Evolutionary conservation across 2,329 filamentous ascomycete genomes (phyloP), one percentile per base, ranked within the genome.

Genomic region (Colletotrichum gigasporum): DNA sequence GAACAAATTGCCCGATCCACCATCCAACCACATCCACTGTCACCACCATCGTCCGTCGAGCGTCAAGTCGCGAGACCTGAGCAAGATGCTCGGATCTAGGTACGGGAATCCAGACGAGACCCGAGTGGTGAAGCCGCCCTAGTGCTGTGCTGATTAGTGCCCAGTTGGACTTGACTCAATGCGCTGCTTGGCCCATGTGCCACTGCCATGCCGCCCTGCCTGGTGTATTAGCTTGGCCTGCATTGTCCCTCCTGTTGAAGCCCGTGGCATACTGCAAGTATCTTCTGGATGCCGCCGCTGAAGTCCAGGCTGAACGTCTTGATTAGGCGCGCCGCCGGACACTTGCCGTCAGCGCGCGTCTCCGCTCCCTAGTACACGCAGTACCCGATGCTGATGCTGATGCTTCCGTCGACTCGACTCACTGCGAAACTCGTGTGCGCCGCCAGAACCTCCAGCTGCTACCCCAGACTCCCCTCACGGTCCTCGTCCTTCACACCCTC

Each of bases 141-240:
- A 18, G 57, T 56, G 18, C 47, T 53, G 24, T 30, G 50, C 32
- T 22, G 51, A 47, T 56, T 32, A 39, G 2, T 24, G 41, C 30
- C 50, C 20, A 41, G 30, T 22, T 32, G 24, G 24, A 12, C 14
- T 34, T 44, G 14, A 34, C 28, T 5, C 24, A 18, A 18, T 55
- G 52, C 14, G 10, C 39, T 26, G 9, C 24, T 16, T 12, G 34
- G 55, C 35, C 34, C 45, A 59, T 52, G 55, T 59, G 55, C 45
- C 28, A 24, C 30, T 34, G 12, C 26, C 45, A 30, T 42, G 34
- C 30, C 28, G 47, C 7, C 35, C 32, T 39, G 47, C n/a, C n/a
- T n/a, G n/a, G n/a, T n/a, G n/a, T n/a, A n/a, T n/a, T n/a, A n/a
- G 18, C 20, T 11, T 24, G 22, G 32, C 11, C 39, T 58, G 44